Base-by-base conservation (phyloP, 2,329 filamentous ascomycete species). In the Neonectria ditissima region DNA sequence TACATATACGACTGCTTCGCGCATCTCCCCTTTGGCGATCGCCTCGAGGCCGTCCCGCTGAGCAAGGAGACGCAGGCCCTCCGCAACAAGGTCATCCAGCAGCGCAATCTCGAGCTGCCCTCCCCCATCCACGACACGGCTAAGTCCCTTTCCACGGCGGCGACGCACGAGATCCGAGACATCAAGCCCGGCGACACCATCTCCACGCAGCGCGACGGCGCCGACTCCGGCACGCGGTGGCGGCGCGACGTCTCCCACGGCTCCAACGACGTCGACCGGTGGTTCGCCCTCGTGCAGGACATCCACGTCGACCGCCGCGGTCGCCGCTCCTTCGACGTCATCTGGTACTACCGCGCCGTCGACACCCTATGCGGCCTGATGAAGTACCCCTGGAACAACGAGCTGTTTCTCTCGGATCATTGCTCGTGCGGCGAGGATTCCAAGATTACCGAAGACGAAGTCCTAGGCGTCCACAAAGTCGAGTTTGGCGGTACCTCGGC, bases 361-460 rank as follows among this genome's bases (percentile, higher is more conserved):
- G 90, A 96, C 57, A 96, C 93, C 0, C 86, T 90, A 0, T 92
- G 93, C 45, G 86, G 84, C 0, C 79, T 85, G 6, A 89, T 90
- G 77, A 84, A 83, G 10, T 97, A 95, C 69, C 90, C 90, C 0
- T 89, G 87, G 76, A 65, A 78, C 0, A 92, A 94, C 55, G 92
- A 97, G 76, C 77, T 96, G 0, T 96, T 96, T 65, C 77, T 95
- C 0, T 92, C 89, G 0, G 87, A 93, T 54, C 88, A 94, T 62
- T 95, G 93, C 77, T 91, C 89, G 1, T 96, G 92, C 65, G 75
- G 80, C 0, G 81, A 86, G 9, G 62, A 60, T 0, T 62, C 78
- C 0, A 82, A 83, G 28, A 81, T 92, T 3, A 68, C 80, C 0
- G 82, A 84, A 1, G 76, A 83, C 0, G 84, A 92, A 34, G 80